phyloP scores from a whole-genome alignment of 257 asterid species.

The Ocimum tenuiflorum region DNA sequence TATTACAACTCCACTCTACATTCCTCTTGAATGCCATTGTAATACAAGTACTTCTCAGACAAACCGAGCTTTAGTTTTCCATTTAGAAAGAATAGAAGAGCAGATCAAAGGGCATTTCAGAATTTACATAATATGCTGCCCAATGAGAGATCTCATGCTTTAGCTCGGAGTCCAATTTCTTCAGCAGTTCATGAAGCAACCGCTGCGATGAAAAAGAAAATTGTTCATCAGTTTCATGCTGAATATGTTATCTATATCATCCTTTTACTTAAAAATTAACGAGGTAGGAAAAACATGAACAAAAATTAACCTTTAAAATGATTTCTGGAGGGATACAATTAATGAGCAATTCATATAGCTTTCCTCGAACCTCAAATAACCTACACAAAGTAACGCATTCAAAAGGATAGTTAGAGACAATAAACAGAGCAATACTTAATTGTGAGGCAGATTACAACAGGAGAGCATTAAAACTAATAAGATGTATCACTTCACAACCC shows the following conservation, averaged over 20 bases:
- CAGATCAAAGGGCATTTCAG: constrained; percentile 1
- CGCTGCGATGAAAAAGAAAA: constrained; percentile 51
- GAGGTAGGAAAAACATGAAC: constrained; percentile 5
- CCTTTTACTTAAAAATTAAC: not conserved
- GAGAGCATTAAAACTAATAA: not conserved
- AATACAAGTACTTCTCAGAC: not conserved
- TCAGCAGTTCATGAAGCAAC: constrained; percentile 70
- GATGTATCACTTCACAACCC: not conserved
- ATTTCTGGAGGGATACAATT: constrained; percentile 95
- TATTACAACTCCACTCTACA: too few relatives aligned
- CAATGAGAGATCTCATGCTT: constrained; percentile 84
- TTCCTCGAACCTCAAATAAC: constrained; percentile 91
- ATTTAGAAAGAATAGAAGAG: not conserved
- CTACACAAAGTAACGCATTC: constrained; percentile 31
- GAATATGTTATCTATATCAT: not conserved
- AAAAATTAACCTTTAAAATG: constrained; percentile 55
- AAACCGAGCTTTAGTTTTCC: not conserved
- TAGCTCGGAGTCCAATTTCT: constrained; percentile 85
- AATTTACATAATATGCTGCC: constrained; percentile 96
- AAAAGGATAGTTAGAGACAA: not conserved
- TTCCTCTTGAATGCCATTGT: not conserved
- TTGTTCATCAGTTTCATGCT: not conserved
- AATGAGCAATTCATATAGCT: constrained; percentile 78
- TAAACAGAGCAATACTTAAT: not conserved
- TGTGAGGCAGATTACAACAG: not conserved